Conservation (phyloP, 192 early-diverging fungal genomes). For the Coemansia asiatica region DNA sequence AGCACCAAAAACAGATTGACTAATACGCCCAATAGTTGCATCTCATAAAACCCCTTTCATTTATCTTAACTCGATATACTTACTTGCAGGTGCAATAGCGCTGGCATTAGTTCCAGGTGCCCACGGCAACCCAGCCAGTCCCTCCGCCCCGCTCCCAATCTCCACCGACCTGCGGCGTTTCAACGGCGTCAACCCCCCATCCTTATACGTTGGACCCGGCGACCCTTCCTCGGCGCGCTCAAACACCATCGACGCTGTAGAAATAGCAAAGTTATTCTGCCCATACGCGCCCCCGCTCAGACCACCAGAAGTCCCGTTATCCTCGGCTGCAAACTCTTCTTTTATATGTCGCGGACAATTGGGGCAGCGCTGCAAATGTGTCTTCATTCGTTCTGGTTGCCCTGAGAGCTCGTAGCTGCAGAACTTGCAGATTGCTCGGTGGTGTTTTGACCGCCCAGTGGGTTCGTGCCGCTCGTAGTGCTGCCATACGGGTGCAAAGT, state of each 20-base stretch:
- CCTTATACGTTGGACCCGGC: background rate
- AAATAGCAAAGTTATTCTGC: conserved; percentile 13
- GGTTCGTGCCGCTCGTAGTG: conserved; percentile 55
- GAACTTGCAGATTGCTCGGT: conserved; percentile 52
- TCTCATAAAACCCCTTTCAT: background rate
- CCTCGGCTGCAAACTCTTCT: conserved; percentile 37
- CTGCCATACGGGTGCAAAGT: conserved; percentile 56
- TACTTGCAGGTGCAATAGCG: conserved; percentile 34
- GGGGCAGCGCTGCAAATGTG: conserved; percentile 45
- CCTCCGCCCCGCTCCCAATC: conserved; percentile 33
- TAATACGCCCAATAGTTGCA: background rate
- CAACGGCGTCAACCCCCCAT: conserved; percentile 10
- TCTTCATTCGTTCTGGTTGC: conserved; percentile 55
- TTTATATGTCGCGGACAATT: conserved; percentile 37
- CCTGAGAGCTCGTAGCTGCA: conserved; percentile 53
- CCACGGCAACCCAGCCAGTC: conserved; percentile 42
- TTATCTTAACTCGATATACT: conserved; percentile 15
- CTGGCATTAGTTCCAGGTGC: conserved; percentile 34
- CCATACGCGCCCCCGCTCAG: conserved; percentile 5
- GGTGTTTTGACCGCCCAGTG: conserved; percentile 54
- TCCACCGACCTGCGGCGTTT: conserved; percentile 44
- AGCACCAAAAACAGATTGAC: conserved; percentile 4
- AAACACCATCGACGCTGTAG: conserved; percentile 13
- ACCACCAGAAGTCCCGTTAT: conserved; percentile 11
- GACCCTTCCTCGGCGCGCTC: conserved; percentile 10